Conservation (phyloP, 2,329 filamentous ascomycete species). For the Pestalotiopsis sp. region DNA sequence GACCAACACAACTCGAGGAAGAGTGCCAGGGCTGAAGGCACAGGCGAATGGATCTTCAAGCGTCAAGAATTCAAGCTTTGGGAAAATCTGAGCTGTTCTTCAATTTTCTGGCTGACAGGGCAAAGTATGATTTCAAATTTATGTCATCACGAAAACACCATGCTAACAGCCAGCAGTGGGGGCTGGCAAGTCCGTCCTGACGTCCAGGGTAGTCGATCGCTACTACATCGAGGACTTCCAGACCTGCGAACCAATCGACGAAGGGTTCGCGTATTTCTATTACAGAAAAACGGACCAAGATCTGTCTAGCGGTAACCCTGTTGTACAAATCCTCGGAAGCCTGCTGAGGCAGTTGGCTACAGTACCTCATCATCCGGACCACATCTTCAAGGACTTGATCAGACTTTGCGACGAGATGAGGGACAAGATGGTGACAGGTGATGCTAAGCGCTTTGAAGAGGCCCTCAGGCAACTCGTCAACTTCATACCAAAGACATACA, state of each 20-base stretch:
- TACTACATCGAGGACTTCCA: neutral
- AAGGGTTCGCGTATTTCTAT: neutral
- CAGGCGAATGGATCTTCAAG: neutral
- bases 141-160: neutral
- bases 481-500: neutral
- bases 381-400: neutral
- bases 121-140: neutral
- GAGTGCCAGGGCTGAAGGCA: neutral
- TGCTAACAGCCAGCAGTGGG: neutral
- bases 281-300: too few species aligned
- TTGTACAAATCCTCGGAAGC: neutral
- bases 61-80: neutral
- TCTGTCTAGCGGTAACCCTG: too few species aligned
- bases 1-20: neutral
- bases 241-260: neutral
- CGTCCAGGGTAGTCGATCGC: neutral
- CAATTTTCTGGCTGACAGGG: neutral
- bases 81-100: neutral
- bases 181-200: neutral
- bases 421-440: neutral
- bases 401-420: neutral
- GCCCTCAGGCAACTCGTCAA: neutral
- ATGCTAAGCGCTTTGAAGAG: neutral
- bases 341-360: neutral
- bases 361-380: neutral